Conservation (phyloP, 2,329 filamentous ascomycete genomes). For the Sporothrix protearum region DNA sequence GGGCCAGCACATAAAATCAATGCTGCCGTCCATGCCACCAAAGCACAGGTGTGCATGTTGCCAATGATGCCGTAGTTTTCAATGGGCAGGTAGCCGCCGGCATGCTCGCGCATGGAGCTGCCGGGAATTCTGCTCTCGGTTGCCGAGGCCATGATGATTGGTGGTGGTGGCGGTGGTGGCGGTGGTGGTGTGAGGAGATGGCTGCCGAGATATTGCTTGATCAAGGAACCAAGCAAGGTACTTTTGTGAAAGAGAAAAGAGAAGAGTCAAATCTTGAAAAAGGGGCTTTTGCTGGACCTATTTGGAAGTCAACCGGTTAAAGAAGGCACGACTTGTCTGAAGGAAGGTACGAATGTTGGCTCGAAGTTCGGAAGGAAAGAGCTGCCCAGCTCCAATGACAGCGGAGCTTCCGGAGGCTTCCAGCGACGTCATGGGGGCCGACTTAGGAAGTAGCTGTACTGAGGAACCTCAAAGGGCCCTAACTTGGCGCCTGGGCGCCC, state of each 20-base stretch:
- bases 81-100: constrained; percentile 56
- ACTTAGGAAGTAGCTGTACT: background rate
- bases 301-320: background rate
- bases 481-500: no score
- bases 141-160: background rate
- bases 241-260: background rate
- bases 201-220: no score
- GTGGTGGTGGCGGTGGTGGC: background rate
- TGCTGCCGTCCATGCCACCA: constrained; percentile 68
- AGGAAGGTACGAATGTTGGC: background rate
- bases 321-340: background rate
- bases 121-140: background rate
- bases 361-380: background rate
- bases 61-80: constrained; percentile 78
- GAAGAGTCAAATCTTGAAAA: background rate
- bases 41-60: constrained; percentile 76
- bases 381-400: background rate
- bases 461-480: background rate
- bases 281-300: background rate
- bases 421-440: constrained; percentile 10
- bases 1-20: constrained; percentile 80
- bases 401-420: constrained; percentile 10
- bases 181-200: background rate
- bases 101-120: constrained; percentile 34
- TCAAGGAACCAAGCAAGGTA: background rate